Evolutionary conservation across 305 asterid species (phyloP), one percentile per base, ranked within the genome.

Genomic region (Caryopteris hybrid): DNA sequence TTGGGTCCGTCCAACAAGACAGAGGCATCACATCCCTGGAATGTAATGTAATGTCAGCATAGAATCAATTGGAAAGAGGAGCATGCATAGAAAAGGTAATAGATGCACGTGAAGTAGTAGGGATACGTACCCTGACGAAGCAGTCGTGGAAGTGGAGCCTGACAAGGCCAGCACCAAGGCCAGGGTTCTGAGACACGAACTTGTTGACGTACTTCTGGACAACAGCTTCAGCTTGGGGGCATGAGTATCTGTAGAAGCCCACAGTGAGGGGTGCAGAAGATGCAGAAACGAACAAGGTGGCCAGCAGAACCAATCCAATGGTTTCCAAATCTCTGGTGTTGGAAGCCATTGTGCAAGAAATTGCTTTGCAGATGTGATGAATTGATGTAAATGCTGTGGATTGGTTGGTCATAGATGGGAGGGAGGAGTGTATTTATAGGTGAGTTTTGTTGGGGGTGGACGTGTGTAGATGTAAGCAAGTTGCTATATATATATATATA

Each of bases 11-110:
- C 92, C 43, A 86, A 33, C 48, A 81, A n/a, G 8, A 86, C 80
- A 0, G 92, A 83, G 39, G 68, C 91, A 27, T 83, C 91, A 65
- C 88, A 85, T 0, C 91, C 91, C 88, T 81, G 29, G 17, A 64
- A 34, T 10, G 33, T 27, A 2, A 2, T 27, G 2, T 2, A 27
- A 5, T 5, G 2, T 27, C 2, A 2, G 5, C 9, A 45, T n/a
- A 42, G 12, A 42, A 5, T 11, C 2, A 11, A 13, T 3, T 42
- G 4, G 3, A 42, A 3, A 11, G 12, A 41, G 4, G 5, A 2
- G 33, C 33, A 27, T 27, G 33, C 5, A 27, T 27, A 41, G 12
- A 12, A 4, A 39, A 3, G 2, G 5, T 41, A n/a, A 41, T 3
- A 41, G 1, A 8, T 2, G 9, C n/a, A 8, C 9, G 3, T 9